phyloP scores from a whole-genome alignment of 192 early-diverging fungal species.

The Endogone sp. region DNA sequence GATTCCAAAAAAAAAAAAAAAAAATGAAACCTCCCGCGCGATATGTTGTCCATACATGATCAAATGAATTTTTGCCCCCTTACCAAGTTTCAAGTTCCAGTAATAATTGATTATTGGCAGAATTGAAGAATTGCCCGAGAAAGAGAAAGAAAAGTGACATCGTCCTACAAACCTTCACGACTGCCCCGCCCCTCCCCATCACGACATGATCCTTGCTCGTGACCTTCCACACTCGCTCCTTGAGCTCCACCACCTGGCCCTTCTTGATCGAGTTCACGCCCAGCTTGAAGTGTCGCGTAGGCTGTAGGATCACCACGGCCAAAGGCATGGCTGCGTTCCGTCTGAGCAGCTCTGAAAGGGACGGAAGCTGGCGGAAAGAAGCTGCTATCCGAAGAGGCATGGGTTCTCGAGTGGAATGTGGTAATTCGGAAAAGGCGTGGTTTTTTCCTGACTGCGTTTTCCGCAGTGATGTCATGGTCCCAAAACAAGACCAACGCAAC shows the following conservation, averaged over 20 bases:
- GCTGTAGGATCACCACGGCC: not conserved
- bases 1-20: too few species aligned
- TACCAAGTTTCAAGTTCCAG: slow-evolving; percentile 14
- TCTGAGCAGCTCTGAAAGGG: too few species aligned
- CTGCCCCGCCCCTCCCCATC: slow-evolving; percentile 64
- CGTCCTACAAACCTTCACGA: slow-evolving; percentile 50
- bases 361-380: too few species aligned
- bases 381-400: too few species aligned
- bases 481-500: too few species aligned
- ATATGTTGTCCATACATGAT: too few species aligned
- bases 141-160: not conserved
- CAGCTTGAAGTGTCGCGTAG: slow-evolving; percentile 43
- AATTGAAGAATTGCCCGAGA: not conserved
- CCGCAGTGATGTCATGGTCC: too few species aligned
- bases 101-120: not conserved
- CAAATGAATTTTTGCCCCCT: slow-evolving; percentile 23
- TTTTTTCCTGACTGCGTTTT: too few species aligned
- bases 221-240: slow-evolving; percentile 65
- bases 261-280: slow-evolving; percentile 52
- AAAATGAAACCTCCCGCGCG: too few species aligned
- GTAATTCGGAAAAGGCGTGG: too few species aligned
- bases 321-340: too few species aligned
- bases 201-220: slow-evolving; percentile 58
- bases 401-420: too few species aligned
- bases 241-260: slow-evolving; percentile 67